Evolutionary conservation across 139 green algal genomes (phyloP), one percentile per base, ranked within the genome.

Genomic region (Eudorina sp.): DNA sequence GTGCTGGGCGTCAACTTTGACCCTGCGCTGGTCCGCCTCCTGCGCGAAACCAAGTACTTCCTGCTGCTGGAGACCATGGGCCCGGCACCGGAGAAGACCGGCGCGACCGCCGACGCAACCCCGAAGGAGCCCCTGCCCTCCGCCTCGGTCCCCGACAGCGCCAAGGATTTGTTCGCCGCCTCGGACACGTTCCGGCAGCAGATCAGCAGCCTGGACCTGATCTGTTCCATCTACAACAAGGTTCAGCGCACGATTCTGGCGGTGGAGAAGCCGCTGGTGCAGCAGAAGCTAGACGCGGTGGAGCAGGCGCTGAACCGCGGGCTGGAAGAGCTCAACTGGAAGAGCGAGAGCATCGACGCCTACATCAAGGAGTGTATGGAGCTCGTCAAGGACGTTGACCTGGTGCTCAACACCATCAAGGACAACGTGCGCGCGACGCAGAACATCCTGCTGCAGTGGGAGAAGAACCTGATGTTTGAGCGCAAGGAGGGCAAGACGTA

Each of bases 11-110:
- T 98, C 36, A 99, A 99, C 91, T 99, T 99, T 88, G 96, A 98
- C 92, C 94, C 97, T 2, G 92, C 89, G 34, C 93, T 99, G 29
- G 94, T 98, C 34, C 89, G 91, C 18, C 92, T 98, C 85, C 93
- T 98, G 87, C 91, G 95, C 0, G 97, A 99, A 90, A 96, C 97
- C 46, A 97, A 96, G 83, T 98, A 98, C 91, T 97, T 99, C 88
- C 70, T 98, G 83, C 90, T 97, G n/a, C 89, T 97, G 34, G 91
- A 94, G 70, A 83, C 86, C 14, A 66, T 66, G 55, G 55, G 55
- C 8, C 53, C 90, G 53, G 72, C 90, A 25, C 55, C 46, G 16
- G 85, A 72, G n/a, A 72, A 45, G 72, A 25, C 6, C 29, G 31
- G 45, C 29, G 31, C 18, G 9, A 36, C 11, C 19, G 68, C 34